phyloP scores from a whole-genome alignment of 1,284 basidiomycete species.

The Leccinum colubrinum region DNA sequence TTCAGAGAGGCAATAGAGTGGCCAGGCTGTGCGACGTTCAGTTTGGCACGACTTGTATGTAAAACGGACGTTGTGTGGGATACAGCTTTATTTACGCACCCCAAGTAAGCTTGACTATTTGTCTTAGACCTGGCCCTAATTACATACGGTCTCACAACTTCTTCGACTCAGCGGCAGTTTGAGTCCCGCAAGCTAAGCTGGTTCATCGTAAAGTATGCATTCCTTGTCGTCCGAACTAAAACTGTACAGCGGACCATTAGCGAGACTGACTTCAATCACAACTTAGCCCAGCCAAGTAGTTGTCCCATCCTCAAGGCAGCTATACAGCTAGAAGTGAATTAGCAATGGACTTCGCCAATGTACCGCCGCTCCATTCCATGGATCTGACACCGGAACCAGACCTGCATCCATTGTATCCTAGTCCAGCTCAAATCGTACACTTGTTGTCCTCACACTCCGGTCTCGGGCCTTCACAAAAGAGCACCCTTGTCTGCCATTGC shows the following conservation, averaged over 20 bases:
- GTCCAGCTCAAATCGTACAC: slow-evolving; percentile 55
- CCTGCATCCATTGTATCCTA: slow-evolving; percentile 73
- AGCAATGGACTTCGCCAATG: slow-evolving; percentile 13
- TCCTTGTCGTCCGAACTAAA: slow-evolving; percentile 22
- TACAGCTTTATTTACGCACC: neutral
- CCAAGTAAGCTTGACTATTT: slow-evolving; percentile 4
- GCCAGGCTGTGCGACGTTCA: neutral
- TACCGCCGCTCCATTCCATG: slow-evolving; percentile 24
- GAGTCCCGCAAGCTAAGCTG: slow-evolving; percentile 2
- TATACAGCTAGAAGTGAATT: neutral
- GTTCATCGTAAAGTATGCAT: slow-evolving; percentile 7
- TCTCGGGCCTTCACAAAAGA: slow-evolving; percentile 63
- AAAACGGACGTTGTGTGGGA: neutral
- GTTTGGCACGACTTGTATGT: neutral
- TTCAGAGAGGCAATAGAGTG: neutral
- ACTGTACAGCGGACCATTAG: slow-evolving; percentile 9
- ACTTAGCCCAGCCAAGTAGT: neutral
- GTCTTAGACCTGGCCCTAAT: neutral
- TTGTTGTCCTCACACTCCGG: slow-evolving; percentile 66
- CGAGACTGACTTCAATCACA: slow-evolving; percentile 7
- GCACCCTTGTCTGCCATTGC: slow-evolving; percentile 67
- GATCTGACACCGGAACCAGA: slow-evolving; percentile 72
- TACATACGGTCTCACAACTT: slow-evolving; percentile 4
- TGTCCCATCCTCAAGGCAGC: slow-evolving; percentile 9
- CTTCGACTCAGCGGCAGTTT: neutral